These are phyloP conservation scores for Fusarium virguliforme DNA, from an alignment of 2,329 filamentous ascomycete genomes.

Conservation along the genomic window DNA sequence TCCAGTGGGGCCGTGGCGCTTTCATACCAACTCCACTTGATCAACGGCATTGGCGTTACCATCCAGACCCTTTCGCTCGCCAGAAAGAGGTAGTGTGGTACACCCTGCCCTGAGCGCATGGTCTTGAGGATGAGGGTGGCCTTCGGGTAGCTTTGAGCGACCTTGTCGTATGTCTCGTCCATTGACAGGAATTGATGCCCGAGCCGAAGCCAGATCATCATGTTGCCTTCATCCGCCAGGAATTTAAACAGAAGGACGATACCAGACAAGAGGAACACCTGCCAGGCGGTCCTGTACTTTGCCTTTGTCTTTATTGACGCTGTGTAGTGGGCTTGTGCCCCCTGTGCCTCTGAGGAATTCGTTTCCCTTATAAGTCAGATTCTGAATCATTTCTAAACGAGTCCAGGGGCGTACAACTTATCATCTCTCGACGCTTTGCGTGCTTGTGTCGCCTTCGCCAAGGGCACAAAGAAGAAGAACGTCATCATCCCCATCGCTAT, in stretches of 20 bases:
- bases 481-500: background rate
- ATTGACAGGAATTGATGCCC: background rate
- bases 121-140: background rate
- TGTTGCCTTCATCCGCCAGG: background rate
- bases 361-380: background rate
- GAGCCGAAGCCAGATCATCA: background rate
- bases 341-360: background rate
- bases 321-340: background rate
- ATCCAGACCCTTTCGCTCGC: background rate
- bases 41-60: background rate
- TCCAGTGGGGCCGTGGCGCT: background rate
- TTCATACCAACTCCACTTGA: background rate
- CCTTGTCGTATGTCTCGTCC: background rate
- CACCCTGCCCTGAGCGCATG: background rate
- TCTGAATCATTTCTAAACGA: background rate
- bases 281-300: background rate
- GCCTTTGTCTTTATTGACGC: background rate
- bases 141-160: background rate
- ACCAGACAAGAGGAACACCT: background rate
- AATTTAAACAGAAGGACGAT: background rate
- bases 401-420: background rate
- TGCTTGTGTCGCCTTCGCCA: background rate
- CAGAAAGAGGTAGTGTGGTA: background rate
- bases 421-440: background rate
- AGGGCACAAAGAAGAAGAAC: background rate